Conservation (phyloP, 192 early-diverging fungal genomes). For the Coemansia reversa region DNA sequence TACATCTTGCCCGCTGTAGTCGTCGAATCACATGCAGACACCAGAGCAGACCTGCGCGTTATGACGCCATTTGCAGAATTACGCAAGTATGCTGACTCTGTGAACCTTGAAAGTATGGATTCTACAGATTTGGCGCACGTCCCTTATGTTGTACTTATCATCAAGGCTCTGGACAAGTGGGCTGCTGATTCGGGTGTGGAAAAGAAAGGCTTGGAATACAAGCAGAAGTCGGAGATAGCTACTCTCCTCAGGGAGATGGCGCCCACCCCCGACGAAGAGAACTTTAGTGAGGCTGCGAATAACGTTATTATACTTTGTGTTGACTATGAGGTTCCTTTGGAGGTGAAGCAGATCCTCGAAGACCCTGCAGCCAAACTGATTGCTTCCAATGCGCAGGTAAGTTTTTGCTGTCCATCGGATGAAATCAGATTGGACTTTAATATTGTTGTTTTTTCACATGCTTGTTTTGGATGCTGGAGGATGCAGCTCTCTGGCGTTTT, state of each 20-base stretch:
- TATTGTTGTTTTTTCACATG: background rate
- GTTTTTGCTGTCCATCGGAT: background rate
- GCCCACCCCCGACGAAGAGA: constrained; percentile 72
- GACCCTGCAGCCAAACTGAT: constrained; percentile 32
- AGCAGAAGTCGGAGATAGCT: constrained; percentile 69
- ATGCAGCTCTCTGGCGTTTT: background rate
- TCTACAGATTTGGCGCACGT: constrained; percentile 74
- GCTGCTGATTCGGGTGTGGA: constrained; percentile 49
- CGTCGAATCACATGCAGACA: constrained; percentile 87
- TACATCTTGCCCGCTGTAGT: constrained; percentile 54
- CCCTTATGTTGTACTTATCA: constrained; percentile 80
- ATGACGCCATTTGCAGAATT: constrained; percentile 79
- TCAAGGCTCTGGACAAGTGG: constrained; percentile 76
- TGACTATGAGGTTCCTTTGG: constrained; percentile 48
- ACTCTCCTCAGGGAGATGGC: constrained; percentile 58
- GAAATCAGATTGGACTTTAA: constrained; percentile 8
- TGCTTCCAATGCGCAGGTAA: constrained; percentile 29
- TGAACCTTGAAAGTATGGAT: constrained; percentile 69
- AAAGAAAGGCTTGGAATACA: constrained; percentile 40
- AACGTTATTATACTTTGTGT: constrained; percentile 62
- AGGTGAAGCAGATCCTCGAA: constrained; percentile 29
- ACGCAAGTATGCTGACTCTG: constrained; percentile 57
- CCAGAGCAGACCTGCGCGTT: constrained; percentile 75
- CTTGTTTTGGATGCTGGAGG: too few species aligned
- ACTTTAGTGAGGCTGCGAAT: constrained; percentile 84